Evolutionary conservation across 768 basidiomycete species (phyloP), one percentile per base, ranked within the genome.

Genomic region (Tylopilus sp.): DNA sequence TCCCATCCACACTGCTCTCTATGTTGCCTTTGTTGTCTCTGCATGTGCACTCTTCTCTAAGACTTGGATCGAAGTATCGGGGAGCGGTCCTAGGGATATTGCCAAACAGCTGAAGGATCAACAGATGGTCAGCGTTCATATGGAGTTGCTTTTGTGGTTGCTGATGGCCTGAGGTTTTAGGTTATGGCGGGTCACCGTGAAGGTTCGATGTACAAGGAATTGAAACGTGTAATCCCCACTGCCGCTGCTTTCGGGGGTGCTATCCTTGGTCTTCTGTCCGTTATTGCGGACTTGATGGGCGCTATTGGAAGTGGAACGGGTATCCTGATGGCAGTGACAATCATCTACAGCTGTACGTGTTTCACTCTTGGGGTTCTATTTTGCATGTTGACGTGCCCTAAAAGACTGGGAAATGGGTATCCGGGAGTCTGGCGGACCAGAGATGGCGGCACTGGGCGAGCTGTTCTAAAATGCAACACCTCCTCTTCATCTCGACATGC

Each of bases 41-140:
- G 92, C 94, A 15, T 98, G 95, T 66, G 95, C 97, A 13, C 78
- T 98, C 58, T 99, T 98, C 78, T 95, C 91, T 66, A 98, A 98
- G 80, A 98, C 95, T 1, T 99, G 97, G 95, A 98, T 99, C 57
- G 95, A 98, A 62, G 92, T 98, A 30, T 98, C 94, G 2, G 95
- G 97, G 15, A 89, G 86, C 48, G 93, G 97, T 18, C 97, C 95
- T 11, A 75, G 97, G 41, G 95, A 99, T 61, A 85, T 99, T 50
- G 97, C 97, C 25, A 95, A 94, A 71, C 95, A 98, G 67, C 83
- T 98, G 65, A 98, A 98, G 76, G 97, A 98, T 59, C 95, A 98
- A 70, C 89, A 91, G 61, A 94, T 98, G 88, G 95, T 87, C 33
- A n/a, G 71, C 7, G 3, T 3, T 12, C 6, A 36, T 25, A 20